Evolutionary conservation across 441 rosid species (phyloP).

Genomic region (Euphorbia corollata): DNA sequence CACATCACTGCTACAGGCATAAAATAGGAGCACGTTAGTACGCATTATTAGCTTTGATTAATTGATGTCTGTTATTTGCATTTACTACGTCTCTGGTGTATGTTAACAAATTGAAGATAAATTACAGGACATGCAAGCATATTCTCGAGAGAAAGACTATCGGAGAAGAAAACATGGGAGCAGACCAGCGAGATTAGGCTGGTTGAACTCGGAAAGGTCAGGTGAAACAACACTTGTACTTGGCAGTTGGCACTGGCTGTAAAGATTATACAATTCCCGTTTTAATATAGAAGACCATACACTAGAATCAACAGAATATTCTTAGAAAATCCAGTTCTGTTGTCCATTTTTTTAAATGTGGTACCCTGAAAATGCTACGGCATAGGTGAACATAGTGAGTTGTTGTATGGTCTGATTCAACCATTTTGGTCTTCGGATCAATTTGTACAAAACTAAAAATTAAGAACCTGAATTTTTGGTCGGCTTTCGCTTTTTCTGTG

Average conservation of each 20-base stretch:
- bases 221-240: conserved; percentile 8
- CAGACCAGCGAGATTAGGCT: conserved; percentile 10
- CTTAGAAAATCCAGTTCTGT: neutral
- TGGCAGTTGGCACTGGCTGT: neutral
- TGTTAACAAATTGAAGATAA: neutral
- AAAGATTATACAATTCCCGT: conserved; percentile 1
- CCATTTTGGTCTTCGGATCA: neutral
- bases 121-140: conserved; percentile 43
- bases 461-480: conserved; percentile 4
- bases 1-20: neutral
- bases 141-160: conserved; percentile 24
- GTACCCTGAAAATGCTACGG: conserved; percentile 1
- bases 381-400: neutral
- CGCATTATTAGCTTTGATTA: neutral
- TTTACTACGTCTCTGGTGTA: neutral
- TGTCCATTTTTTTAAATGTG: neutral
- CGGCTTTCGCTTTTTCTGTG: neutral
- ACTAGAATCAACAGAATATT: neutral
- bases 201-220: conserved; percentile 2
- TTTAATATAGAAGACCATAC: conserved; percentile 8
- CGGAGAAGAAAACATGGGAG: conserved; percentile 15
- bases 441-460: neutral
- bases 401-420: no score
- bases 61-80: neutral
- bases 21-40: neutral